Base-by-base conservation (phyloP, 2,329 filamentous ascomycete genomes). In the Dactylonectria estremocensis region DNA sequence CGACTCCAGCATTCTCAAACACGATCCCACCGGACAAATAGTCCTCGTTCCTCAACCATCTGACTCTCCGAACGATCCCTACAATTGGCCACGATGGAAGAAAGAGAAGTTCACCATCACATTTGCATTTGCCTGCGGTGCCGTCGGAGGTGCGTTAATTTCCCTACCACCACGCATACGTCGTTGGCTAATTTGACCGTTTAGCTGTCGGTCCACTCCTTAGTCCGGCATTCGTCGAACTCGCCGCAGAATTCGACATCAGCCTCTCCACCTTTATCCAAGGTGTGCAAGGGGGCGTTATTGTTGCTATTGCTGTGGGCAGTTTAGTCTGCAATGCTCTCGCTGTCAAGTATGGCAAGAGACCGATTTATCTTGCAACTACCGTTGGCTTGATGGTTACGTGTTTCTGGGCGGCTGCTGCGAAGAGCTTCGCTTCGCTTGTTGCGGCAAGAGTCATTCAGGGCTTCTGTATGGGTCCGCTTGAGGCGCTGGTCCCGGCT, bases 401-500 rank as follows among this genome's bases (percentile, higher is more conserved):
- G 7, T 78, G 77, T 56, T 79, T 80, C 61, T 82, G 80, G 79
- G 77, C 73, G 1, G 78, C 77, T 18, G 76, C 72, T 54, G 73
- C 77, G 4, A 72, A 74, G 28, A 76, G 72, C n/a, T 78, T 79
- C 52, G 66, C 60, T 10, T 79, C 77, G 5, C 75, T 80, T n/a
- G 75, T 73, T 5, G 77, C 76, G 2, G 72, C 79, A 16, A 74
- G 80, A 16, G 79, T 79, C 7, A 63, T 81, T 2, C 76, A 76
- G 66, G 80, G 80, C 7, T 72, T 80, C 14, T 80, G 79, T 59
- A 81, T 82, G 79, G 79, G 80, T 5, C 80, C 80, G 0, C 76
- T 82, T 70, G 80, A 82, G 55, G 80, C 80, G 1, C 72, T 83
- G 14, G 75, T 84, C 16, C 79, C 78, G 1, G 80, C 81, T 10